Conservation (phyloP, 176 grass and related monocot species). For the Musa acuminata region DNA sequence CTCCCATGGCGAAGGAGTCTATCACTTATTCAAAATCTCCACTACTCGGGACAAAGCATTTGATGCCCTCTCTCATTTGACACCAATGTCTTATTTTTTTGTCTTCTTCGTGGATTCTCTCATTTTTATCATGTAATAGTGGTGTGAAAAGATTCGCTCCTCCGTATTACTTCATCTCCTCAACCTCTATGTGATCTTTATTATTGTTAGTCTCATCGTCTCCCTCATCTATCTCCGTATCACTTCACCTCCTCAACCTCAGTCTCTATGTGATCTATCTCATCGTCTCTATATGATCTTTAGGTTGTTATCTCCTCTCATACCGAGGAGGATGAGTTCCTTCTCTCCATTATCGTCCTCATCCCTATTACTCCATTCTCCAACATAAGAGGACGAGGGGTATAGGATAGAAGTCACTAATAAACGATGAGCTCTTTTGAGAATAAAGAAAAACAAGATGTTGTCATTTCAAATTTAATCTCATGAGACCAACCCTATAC, state of each 20-base stretch:
- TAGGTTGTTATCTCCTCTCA: conserved; percentile 54
- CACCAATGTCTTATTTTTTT: conserved; percentile 76
- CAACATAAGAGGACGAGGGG: too few relatives aligned
- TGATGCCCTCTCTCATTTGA: conserved; percentile 45
- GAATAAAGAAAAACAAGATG: too few relatives aligned
- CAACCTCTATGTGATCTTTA: conserved; percentile 48
- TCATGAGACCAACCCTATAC: too few relatives aligned
- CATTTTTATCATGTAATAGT: conserved; percentile 59
- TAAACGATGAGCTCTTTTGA: too few relatives aligned
- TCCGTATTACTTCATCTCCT: conserved; percentile 65
- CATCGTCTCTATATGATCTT: too few relatives aligned
- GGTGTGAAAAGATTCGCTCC: conserved; percentile 95
- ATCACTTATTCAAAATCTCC: fast-evolving
- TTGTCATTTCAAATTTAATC: too few relatives aligned
- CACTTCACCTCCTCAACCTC: too few relatives aligned
- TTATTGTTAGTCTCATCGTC: conserved; percentile 63
- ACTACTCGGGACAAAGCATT: background rate
- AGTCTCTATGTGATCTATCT: too few relatives aligned
- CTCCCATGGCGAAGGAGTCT: too few relatives aligned
- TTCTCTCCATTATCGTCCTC: conserved; percentile 10
- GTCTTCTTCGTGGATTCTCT: conserved; percentile 58
- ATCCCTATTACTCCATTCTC: too few relatives aligned
- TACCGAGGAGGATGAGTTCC: conserved; percentile 70
- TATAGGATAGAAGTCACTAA: too few relatives aligned
- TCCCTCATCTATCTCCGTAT: conserved; percentile 90